phyloP scores from a whole-genome alignment of 352 stramenopile genomes.

The Phytophthora sansomeana region DNA sequence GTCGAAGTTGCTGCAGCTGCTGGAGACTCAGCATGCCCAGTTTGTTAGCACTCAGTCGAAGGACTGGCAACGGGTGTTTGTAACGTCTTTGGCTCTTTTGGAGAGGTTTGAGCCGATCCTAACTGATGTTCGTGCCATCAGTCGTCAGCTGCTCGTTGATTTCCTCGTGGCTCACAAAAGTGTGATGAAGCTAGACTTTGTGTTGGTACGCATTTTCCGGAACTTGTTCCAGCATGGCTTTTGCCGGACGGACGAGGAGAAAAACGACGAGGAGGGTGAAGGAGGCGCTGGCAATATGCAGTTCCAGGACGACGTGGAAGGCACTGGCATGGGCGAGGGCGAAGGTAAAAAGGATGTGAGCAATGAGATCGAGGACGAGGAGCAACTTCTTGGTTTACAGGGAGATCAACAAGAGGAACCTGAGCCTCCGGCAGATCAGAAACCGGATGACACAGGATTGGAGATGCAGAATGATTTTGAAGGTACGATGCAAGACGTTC shows the following conservation, averaged over 20 bases:
- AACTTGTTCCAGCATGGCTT: conserved; percentile 97
- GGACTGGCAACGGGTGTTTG: conserved; percentile 46
- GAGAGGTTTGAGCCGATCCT: conserved; percentile 71
- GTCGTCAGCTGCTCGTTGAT: conserved; percentile 80
- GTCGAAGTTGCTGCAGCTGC: conserved; percentile 45
- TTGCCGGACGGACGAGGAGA: conserved; percentile 91
- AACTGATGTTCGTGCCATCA: conserved; percentile 76
- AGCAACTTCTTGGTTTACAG: conserved; percentile 99
- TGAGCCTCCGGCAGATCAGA: conserved; percentile 85
- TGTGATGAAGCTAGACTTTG: conserved; percentile 95
- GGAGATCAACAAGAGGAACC: conserved; percentile 89
- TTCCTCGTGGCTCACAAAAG: conserved; percentile 89
- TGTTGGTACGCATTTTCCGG: conserved; percentile 96
- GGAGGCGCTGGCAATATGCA: conserved; percentile 91
- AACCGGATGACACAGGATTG: conserved; percentile 96
- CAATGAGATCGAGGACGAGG: conserved; percentile 99
- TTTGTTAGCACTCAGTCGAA: conserved; percentile 36
- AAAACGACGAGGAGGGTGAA: conserved; percentile 90
- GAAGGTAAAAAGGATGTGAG: conserved; percentile 99
- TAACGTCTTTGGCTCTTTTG: conserved; percentile 58
- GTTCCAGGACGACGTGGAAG: conserved; percentile 98
- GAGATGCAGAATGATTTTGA: conserved; percentile 99
- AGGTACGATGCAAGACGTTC: conserved; percentile 98
- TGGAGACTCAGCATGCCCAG: conserved; percentile 61
- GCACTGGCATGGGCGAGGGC: conserved; percentile 99